phyloP scores from a whole-genome alignment of 371 early-diverging fungal species.

The Apophysomyces variabilis region DNA sequence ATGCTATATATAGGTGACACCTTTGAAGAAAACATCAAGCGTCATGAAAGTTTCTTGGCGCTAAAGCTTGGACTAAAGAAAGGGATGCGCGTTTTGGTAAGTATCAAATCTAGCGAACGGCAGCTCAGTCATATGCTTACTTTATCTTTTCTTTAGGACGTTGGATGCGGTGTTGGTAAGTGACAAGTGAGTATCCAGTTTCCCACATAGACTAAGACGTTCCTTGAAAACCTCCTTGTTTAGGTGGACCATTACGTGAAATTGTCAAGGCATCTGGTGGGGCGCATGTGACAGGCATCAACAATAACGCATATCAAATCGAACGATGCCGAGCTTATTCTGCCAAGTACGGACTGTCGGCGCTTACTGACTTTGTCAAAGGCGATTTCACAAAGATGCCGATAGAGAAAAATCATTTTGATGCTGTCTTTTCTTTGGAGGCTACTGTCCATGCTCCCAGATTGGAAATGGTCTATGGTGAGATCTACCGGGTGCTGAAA shows the following conservation, averaged over 20 bases:
- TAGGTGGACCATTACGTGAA: slow-evolving; percentile 77
- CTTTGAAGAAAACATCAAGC: slow-evolving; percentile 70
- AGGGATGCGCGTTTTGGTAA: slow-evolving; percentile 66
- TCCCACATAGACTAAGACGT: not conserved
- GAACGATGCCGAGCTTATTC: slow-evolving; percentile 72
- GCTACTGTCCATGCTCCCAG: slow-evolving; percentile 76
- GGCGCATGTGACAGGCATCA: slow-evolving; percentile 74
- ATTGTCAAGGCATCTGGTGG: slow-evolving; percentile 75
- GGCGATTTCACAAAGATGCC: slow-evolving; percentile 84
- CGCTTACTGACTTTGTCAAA: slow-evolving; percentile 58
- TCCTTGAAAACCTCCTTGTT: not conserved
- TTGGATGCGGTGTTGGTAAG: slow-evolving; percentile 83
- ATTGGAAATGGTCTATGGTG: slow-evolving; percentile 70
- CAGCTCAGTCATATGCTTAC: not conserved
- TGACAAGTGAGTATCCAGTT: slow-evolving; percentile 1
- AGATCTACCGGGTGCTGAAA: slow-evolving; percentile 79
- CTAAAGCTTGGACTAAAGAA: slow-evolving; percentile 63
- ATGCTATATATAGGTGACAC: slow-evolving; percentile 47
- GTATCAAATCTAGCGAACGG: not conserved
- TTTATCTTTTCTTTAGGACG: slow-evolving; percentile 45
- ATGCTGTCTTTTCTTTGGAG: slow-evolving; percentile 79
- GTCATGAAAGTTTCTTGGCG: slow-evolving; percentile 79
- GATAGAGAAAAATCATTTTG: slow-evolving; percentile 63
- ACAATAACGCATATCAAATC: slow-evolving; percentile 87
- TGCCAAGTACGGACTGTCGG: slow-evolving; percentile 56